These are phyloP conservation scores for Tuber brumale DNA, from an alignment of 495 filamentous ascomycete species.

Conservation along the genomic window DNA sequence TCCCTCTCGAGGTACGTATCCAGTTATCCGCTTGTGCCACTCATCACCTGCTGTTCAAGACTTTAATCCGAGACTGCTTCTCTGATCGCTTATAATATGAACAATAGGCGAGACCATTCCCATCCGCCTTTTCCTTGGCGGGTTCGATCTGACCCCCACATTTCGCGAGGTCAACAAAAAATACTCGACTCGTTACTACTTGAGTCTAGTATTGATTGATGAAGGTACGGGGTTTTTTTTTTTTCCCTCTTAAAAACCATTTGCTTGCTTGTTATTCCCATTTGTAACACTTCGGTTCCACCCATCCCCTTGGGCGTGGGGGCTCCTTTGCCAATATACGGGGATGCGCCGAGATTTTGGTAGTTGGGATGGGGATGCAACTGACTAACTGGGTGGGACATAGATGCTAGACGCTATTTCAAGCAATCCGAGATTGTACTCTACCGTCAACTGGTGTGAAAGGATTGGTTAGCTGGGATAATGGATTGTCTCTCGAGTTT, in stretches of 20 bases:
- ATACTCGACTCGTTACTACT: constrained; percentile 95
- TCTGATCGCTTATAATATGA: constrained; percentile 18
- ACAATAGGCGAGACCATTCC: constrained; percentile 83
- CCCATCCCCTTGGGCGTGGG: constrained; percentile 26
- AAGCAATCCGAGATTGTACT: constrained; percentile 99
- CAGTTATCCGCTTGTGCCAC: constrained; percentile 12
- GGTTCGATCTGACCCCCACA: constrained; percentile 94
- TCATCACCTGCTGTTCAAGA: constrained; percentile 9
- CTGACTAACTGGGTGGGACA: constrained; percentile 22
- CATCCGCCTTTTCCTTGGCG: constrained; percentile 93
- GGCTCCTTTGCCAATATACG: constrained; percentile 6
- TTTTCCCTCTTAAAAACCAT: not conserved
- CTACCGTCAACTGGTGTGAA: constrained; percentile 79
- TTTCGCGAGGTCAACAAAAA: constrained; percentile 99
- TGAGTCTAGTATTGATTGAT: constrained; percentile 93
- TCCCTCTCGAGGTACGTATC: constrained; percentile 67
- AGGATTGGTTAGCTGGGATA: not conserved
- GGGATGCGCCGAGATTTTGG: constrained; percentile 24
- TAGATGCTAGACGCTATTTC: constrained; percentile 95
- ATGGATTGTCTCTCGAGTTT: constrained; percentile 1
- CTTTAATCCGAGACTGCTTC: constrained; percentile 3
- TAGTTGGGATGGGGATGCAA: constrained; percentile 22
- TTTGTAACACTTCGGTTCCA: not conserved
- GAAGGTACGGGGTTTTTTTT: constrained; percentile 58
- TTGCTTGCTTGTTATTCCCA: not conserved